Evolutionary conservation across 1,139 yeast species (phyloP).

Genomic region (Kurtzmaniella quercitrusa): DNA sequence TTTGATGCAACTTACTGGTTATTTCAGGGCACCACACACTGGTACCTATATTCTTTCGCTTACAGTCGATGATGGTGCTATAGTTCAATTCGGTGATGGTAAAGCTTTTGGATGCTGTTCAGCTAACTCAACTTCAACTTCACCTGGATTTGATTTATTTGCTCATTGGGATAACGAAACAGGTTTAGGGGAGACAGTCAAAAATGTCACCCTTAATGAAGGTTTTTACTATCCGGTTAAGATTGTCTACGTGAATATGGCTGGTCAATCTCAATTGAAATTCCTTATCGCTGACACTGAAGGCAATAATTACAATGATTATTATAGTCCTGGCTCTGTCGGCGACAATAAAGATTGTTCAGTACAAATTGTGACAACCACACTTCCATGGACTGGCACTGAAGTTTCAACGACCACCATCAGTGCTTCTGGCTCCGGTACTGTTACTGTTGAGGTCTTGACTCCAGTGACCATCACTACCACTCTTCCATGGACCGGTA

Average conservation of each 20-base stretch:
- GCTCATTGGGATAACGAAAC: conserved; percentile 7
- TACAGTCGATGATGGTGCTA: conserved; percentile 17
- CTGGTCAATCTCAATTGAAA: background rate
- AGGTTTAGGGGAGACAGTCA: background rate
- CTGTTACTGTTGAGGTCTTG: background rate
- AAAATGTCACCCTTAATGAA: background rate
- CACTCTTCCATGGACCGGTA: background rate
- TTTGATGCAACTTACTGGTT: background rate
- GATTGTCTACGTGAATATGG: conserved; percentile 1
- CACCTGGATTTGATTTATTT: conserved; percentile 10
- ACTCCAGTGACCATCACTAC: background rate
- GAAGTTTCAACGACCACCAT: background rate
- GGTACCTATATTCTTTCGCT: background rate
- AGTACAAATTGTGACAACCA: background rate
- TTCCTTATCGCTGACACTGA: background rate
- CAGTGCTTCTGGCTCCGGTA: background rate
- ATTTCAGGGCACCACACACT: background rate
- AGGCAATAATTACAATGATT: background rate
- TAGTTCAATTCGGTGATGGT: conserved; percentile 17
- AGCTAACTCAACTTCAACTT: conserved; percentile 6
- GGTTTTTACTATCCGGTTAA: conserved; percentile 15
- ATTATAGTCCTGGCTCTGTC: background rate
- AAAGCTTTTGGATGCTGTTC: conserved; percentile 23
- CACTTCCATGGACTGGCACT: background rate
- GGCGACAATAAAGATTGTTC: background rate